Evolutionary conservation across 2,329 filamentous ascomycete species (phyloP).

Genomic region (Chaetothyriales sp.): DNA sequence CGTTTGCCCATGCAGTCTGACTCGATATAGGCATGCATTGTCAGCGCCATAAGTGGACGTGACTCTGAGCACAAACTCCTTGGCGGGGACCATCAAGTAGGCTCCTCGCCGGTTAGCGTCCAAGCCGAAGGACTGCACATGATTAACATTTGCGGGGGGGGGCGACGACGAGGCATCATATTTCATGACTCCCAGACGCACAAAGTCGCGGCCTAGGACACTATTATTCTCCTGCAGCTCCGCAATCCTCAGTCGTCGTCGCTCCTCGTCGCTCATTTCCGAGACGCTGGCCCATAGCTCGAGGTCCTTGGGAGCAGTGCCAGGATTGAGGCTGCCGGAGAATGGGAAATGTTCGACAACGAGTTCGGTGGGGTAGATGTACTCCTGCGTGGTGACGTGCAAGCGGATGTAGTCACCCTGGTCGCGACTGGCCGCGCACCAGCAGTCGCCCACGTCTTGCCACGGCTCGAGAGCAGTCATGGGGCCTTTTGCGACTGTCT

Average conservation of each 20-base stretch:
- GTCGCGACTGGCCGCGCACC: slow-evolving; percentile 47
- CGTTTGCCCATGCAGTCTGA: slow-evolving; percentile 28
- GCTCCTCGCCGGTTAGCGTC: slow-evolving; percentile 20
- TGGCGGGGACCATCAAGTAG: slow-evolving; percentile 11
- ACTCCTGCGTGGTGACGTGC: slow-evolving; percentile 24
- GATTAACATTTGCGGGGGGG: slow-evolving; percentile 5
- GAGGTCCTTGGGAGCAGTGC: slow-evolving; percentile 49
- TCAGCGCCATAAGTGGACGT: slow-evolving; percentile 32
- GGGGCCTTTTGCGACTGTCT: slow-evolving; percentile 24
- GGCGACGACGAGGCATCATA: slow-evolving; percentile 13
- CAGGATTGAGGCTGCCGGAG: slow-evolving; percentile 47
- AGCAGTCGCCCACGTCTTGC: slow-evolving; percentile 74
- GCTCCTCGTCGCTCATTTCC: slow-evolving; percentile 23
- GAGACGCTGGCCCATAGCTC: slow-evolving; percentile 55
- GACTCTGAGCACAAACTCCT: slow-evolving; percentile 29
- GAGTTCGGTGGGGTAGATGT: slow-evolving; percentile 53
- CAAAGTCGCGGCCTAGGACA: slow-evolving; percentile 8
- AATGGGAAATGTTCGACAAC: slow-evolving; percentile 59
- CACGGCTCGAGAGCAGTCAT: slow-evolving; percentile 52
- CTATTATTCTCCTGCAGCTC: slow-evolving; percentile 8
- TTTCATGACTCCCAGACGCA: slow-evolving; percentile 10
- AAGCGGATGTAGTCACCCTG: slow-evolving; percentile 30
- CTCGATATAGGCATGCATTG: slow-evolving; percentile 34
- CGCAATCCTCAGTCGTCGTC: slow-evolving; percentile 10
- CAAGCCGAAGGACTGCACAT: slow-evolving; percentile 29